These are phyloP conservation scores for Closterium sp. DNA, from an alignment of 139 green algal species.

Conservation along the genomic window DNA sequence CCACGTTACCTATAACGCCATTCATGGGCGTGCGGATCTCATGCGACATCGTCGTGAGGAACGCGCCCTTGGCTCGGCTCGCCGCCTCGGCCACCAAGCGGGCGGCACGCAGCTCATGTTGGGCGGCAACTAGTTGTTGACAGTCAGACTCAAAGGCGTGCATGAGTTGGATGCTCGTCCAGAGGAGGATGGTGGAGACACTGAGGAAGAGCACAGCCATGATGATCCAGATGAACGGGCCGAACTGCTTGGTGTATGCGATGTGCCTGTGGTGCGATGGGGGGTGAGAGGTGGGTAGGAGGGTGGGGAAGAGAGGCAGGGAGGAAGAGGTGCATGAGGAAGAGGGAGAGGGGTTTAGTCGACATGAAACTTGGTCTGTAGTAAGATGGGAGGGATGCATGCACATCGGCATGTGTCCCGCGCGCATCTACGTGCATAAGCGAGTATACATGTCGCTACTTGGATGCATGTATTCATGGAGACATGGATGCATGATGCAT, in stretches of 20 bases:
- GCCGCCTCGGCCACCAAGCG: not conserved
- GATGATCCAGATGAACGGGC: not conserved
- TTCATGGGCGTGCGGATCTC: not conserved
- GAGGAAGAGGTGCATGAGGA: too few relatives aligned
- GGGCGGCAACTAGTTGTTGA: not conserved
- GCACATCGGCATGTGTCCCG: too few relatives aligned
- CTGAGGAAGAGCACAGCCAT: not conserved
- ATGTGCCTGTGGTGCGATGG: not conserved
- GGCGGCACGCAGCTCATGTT: not conserved
- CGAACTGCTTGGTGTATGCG: not conserved
- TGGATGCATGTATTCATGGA: too few relatives aligned
- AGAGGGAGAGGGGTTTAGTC: too few relatives aligned
- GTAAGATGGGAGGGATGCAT: too few relatives aligned
- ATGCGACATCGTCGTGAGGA: not conserved
- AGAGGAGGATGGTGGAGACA: not conserved
- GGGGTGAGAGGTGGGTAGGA: not conserved
- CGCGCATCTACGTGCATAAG: too few relatives aligned
- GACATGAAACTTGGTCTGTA: too few relatives aligned
- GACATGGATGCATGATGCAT: too few relatives aligned
- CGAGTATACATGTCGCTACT: too few relatives aligned
- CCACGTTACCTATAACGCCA: not conserved
- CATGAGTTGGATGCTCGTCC: not conserved
- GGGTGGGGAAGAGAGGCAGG: too few relatives aligned
- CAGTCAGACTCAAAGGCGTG: not conserved
- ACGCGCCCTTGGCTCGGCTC: not conserved